phyloP scores from a whole-genome alignment of 2,329 filamentous ascomycete genomes.

The Penicillium polonicum region DNA sequence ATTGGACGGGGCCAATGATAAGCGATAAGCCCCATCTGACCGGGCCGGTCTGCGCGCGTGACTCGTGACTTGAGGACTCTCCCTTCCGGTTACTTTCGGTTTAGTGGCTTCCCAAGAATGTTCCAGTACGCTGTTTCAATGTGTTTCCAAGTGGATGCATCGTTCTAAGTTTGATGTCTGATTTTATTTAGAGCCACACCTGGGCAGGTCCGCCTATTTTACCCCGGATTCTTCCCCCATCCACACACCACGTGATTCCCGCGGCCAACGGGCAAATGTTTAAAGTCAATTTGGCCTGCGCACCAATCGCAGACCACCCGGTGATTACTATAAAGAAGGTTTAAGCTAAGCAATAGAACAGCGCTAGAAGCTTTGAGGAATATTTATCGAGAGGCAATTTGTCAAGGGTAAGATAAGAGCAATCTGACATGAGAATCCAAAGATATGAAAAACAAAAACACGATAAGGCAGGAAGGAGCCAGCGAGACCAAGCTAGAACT shows the following conservation, averaged over 20 bases:
- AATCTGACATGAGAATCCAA: slow-evolving; percentile 4
- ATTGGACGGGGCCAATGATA: slow-evolving; percentile 8
- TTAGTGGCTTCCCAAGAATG: neutral
- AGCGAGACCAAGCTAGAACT: neutral
- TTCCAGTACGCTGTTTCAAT: neutral
- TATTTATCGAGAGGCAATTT: neutral
- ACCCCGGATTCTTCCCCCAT: slow-evolving; percentile 5
- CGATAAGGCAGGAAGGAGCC: slow-evolving; percentile 1
- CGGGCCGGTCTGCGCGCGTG: slow-evolving; percentile 14
- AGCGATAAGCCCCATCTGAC: slow-evolving; percentile 7
- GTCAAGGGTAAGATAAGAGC: slow-evolving; percentile 4
- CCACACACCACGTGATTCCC: neutral
- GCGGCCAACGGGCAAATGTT: neutral
- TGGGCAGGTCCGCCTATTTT: neutral
- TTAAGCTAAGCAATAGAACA: neutral
- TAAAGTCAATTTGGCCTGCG: neutral
- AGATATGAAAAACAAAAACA: neutral
- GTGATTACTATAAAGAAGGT: neutral
- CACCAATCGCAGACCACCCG: neutral
- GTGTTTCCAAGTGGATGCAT: neutral
- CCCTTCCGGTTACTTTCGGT: neutral
- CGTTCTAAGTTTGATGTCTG: neutral
- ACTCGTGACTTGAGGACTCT: neutral
- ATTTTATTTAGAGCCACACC: neutral
- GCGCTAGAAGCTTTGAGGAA: neutral